phyloP scores from a whole-genome alignment of 202 grass and related monocot species.

The Zoysia matrella region DNA sequence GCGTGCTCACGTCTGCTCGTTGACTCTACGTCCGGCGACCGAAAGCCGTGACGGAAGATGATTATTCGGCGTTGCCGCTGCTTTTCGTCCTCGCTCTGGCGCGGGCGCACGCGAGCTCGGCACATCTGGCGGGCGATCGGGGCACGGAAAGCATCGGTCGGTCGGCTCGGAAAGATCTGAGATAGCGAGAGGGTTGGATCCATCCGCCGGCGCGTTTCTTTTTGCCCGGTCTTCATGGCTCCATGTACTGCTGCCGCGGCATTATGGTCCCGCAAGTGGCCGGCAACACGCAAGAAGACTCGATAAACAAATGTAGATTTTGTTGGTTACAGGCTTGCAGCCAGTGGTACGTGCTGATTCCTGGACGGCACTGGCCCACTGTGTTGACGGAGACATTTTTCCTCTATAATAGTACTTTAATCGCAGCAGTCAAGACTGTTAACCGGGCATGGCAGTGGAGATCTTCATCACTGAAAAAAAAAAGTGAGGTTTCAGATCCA shows the following conservation, averaged over 20 bases:
- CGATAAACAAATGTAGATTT: constrained; percentile 41
- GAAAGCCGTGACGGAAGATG: not conserved
- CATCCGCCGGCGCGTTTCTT: not conserved
- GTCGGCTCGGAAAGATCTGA: constrained; percentile 25
- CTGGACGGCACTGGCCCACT: constrained; percentile 21
- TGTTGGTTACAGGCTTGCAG: not conserved
- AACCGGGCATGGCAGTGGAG: not conserved
- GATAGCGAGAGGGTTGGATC: constrained; percentile 1
- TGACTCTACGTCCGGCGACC: constrained; percentile 31
- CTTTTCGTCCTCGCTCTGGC: constrained; percentile 4
- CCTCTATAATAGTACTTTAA: constrained; percentile 25
- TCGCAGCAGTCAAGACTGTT: constrained; percentile 29
- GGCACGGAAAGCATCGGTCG: constrained; percentile 18
- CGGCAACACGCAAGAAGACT: not conserved
- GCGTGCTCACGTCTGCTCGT: constrained; percentile 13
- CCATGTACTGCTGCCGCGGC: constrained; percentile 10
- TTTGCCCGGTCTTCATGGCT: not conserved
- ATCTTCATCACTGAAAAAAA: not conserved
- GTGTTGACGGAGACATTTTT: constrained; percentile 31
- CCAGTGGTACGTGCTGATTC: constrained; percentile 31
- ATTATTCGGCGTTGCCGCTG: not conserved
- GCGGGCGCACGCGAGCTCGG: constrained; percentile 19
- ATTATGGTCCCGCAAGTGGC: constrained; percentile 39
- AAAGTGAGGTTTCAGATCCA: not conserved
- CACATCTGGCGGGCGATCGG: constrained; percentile 35